These are phyloP conservation scores for Abrus pulchellus DNA, from an alignment of 306 rosid species.

Conservation along the genomic window DNA sequence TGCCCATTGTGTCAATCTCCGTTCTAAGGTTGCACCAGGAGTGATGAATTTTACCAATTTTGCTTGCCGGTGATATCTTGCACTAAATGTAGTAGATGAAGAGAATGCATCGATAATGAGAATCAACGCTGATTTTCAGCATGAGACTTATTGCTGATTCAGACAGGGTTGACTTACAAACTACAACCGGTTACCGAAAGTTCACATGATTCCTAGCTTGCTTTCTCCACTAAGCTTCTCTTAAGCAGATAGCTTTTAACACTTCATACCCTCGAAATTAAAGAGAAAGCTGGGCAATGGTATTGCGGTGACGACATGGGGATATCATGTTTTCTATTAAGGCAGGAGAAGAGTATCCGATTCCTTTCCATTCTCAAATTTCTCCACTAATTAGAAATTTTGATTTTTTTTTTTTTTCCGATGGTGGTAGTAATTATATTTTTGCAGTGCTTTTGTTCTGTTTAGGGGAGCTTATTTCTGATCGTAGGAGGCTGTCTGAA, in stretches of 20 bases:
- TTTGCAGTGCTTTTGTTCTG: conserved; percentile 15
- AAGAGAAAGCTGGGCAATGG: conserved; percentile 15
- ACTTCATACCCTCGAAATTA: conserved; percentile 13
- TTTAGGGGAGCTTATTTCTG: conserved; percentile 39
- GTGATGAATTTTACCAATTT: conserved; percentile 42
- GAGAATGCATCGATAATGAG: background rate
- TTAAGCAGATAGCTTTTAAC: background rate
- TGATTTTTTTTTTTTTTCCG: background rate
- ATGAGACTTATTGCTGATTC: conserved; percentile 2
- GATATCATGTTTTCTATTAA: conserved; percentile 8
- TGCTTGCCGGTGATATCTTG: conserved; percentile 33
- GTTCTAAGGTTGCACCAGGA: conserved; percentile 55
- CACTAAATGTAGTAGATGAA: conserved; percentile 25
- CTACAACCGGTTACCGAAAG: background rate
- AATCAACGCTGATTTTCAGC: background rate
- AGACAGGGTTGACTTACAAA: conserved; percentile 17
- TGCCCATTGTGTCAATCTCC: conserved; percentile 98
- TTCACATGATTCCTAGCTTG: conserved; percentile 23
- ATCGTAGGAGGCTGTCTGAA: conserved; percentile 31
- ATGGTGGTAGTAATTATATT: background rate
- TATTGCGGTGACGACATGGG: conserved; percentile 18
- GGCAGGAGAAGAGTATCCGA: conserved; percentile 1
- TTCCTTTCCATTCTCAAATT: background rate
- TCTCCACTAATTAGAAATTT: conserved; percentile 1
- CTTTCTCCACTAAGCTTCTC: conserved; percentile 31